phyloP scores from a whole-genome alignment of 176 grass and related monocot genomes.

The Lolium multiflorum region DNA sequence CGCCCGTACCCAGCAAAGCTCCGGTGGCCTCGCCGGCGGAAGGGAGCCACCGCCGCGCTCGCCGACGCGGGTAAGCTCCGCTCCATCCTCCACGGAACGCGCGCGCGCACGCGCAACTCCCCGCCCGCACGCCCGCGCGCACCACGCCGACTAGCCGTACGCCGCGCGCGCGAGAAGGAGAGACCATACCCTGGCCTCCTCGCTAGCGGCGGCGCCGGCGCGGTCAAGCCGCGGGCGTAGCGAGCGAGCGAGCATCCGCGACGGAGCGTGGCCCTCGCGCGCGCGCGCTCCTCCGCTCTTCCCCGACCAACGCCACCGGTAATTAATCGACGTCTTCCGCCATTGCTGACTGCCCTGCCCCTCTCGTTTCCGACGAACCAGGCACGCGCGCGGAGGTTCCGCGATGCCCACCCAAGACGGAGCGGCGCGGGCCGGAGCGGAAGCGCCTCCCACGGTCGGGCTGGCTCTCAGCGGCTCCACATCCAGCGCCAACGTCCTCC shows the following conservation, averaged over 20 bases:
- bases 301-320: neutral
- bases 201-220: neutral
- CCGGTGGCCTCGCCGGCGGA: neutral
- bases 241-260: neutral
- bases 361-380: neutral
- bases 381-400: neutral
- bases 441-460: neutral
- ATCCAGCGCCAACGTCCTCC: slow-evolving; percentile 18
- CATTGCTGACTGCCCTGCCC: neutral
- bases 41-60: neutral
- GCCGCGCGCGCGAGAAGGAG: neutral
- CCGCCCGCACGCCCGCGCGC: neutral
- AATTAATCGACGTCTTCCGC: neutral
- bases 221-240: neutral
- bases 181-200: neutral
- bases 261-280: neutral
- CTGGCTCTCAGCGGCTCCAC: slow-evolving; percentile 8
- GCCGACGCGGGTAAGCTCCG: neutral
- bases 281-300: neutral
- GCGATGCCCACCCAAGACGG: neutral
- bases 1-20: neutral
- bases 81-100: neutral
- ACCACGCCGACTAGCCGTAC: neutral
- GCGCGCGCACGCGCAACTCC: neutral
- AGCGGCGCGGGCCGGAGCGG: neutral